Base-by-base conservation (phyloP, 140 eudicot genomes). In the Flaveria floridana region DNA sequence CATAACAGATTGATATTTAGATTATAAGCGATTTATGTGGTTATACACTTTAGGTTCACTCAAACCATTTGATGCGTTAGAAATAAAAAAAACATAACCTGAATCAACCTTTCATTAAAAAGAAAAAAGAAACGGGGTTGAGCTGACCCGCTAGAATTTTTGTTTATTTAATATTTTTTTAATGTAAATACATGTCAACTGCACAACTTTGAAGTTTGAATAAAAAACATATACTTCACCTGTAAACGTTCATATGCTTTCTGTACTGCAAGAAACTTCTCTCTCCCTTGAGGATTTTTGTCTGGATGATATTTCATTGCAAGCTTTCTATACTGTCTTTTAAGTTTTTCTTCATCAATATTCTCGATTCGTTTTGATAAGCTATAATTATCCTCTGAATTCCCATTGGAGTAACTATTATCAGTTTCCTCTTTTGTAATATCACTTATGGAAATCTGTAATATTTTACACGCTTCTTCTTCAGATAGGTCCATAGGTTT, bases 401-500 rank as follows among this genome's bases (percentile, higher is more conserved):
- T 52, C 73, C 90, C 91, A 64, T 16, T 62, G 58, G 82, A 73
- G 68, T 73, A 75, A 46, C 25, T 82, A 77, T 70, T 80, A 53
- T 74, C 79, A 48, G 83, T 76, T 65, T 89, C 94, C 79, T 94
- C 97, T 76, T 77, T 87, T 2, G 92, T 79, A 47, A 91, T 88
- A 67, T 94, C 99, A 30, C 91, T 91, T 74, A 87, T 76, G 18
- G 95, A 86, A 70, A 94, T 94, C 85, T 94, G 96, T 56, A 94
- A 82, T 86, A 94, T 88, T 73, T 80, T 94, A 79, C 96, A 94
- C 34, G 99, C 99, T 84, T 94, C 99, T 80, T 87, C 99, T 80
- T 94, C 99, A 79, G 99, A 94, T 74, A 94, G 95, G 83, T 94
- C 99, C 99, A 94, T 91, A 28, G 97, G 99, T 81, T 94, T 94